These are phyloP conservation scores for Aciculoconidium aculeatum DNA, from an alignment of 805 yeast genomes.

Conservation along the genomic window DNA sequence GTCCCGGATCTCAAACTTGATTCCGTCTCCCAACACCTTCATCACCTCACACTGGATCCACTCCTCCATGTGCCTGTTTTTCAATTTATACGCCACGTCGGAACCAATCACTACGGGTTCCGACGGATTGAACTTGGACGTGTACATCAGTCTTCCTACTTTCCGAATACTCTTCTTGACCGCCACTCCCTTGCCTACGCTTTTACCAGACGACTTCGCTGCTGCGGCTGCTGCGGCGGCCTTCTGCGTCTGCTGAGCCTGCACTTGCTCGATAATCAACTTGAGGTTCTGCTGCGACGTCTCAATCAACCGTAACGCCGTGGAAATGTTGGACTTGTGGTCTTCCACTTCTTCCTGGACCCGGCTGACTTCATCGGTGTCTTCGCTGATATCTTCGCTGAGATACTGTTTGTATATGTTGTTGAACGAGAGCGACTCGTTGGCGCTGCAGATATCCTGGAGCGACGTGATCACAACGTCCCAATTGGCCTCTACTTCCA, in stretches of 20 bases:
- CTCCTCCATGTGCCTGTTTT: slow-evolving; percentile 70
- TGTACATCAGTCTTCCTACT: slow-evolving; percentile 41
- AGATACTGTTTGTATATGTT: slow-evolving; percentile 20
- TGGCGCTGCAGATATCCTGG: slow-evolving; percentile 62
- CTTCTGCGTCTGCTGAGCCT: slow-evolving; percentile 12
- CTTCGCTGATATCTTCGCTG: slow-evolving; percentile 20
- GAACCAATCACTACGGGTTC: slow-evolving; percentile 60
- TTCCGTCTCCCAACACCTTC: slow-evolving; percentile 68
- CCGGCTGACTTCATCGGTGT: slow-evolving; percentile 33
- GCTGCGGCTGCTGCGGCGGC: slow-evolving; percentile 5
- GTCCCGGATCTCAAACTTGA: slow-evolving; percentile 79
- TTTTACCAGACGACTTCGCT: slow-evolving; percentile 8
- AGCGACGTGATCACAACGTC: slow-evolving; percentile 59
- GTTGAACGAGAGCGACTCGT: slow-evolving; percentile 51
- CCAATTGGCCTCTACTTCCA: slow-evolving; percentile 58
- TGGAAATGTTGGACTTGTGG: slow-evolving; percentile 55
- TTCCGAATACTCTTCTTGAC: slow-evolving; percentile 15
- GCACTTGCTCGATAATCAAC: slow-evolving; percentile 32
- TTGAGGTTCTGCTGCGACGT: slow-evolving; percentile 43
- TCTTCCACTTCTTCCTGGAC: slow-evolving; percentile 38
- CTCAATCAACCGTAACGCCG: slow-evolving; percentile 34
- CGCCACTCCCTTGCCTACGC: slow-evolving; percentile 6
- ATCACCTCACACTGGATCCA: slow-evolving; percentile 96
- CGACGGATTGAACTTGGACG: slow-evolving; percentile 54
- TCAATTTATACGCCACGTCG: slow-evolving; percentile 82